Evolutionary conservation across 257 asterid species (phyloP), one percentile per base, ranked within the genome.

Genomic region (Fraxinus quadrangulata): DNA sequence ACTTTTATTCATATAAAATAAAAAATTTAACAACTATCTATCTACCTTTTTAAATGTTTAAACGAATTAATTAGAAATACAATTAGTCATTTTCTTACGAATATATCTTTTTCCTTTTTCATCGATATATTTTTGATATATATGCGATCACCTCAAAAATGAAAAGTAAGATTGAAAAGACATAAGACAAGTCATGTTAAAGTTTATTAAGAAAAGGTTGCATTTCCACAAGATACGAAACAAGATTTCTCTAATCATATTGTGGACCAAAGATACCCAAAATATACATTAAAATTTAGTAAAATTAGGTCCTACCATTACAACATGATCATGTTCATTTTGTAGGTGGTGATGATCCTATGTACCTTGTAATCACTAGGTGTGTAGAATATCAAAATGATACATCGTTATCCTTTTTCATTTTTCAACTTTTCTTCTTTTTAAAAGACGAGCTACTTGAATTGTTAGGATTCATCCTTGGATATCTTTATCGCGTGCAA

Each of bases 241-340:
- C 69, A 63, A 63, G 34, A 23, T 63, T 63, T 63, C 21, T 63
- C 19, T 23, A 23, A 63, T 63, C 69, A 63, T 26, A 11, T 11
- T 63, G 69, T 63, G 69, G 34, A 63, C 69, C 69, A 63, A 63
- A 23, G 65, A 10, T 16, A 19, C 36, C 69, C 34, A 63, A 23
- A 26, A 63, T 23, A 24, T 63, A 63, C 69, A 63, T 63, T 26
- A 33, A 63, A 24, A 10, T 24, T 13, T 16, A 63, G 19, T 9
- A n/a, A 10, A 63, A 63, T 23, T 63, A 9, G 69, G 69, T 23
- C 69, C 69, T 63, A 63, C 69, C 69, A 63, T 63, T 63, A 63
- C 36, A 14, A 23, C 2, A 23, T 12, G 17, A 63, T 63, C 33
- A 63, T 23, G 69, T 10, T 63, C 34, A 63, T 23, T 63, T 63